These are phyloP conservation scores for Neopestalotiopsis sp. DNA, from an alignment of 2,329 filamentous ascomycete species.

Conservation along the genomic window DNA sequence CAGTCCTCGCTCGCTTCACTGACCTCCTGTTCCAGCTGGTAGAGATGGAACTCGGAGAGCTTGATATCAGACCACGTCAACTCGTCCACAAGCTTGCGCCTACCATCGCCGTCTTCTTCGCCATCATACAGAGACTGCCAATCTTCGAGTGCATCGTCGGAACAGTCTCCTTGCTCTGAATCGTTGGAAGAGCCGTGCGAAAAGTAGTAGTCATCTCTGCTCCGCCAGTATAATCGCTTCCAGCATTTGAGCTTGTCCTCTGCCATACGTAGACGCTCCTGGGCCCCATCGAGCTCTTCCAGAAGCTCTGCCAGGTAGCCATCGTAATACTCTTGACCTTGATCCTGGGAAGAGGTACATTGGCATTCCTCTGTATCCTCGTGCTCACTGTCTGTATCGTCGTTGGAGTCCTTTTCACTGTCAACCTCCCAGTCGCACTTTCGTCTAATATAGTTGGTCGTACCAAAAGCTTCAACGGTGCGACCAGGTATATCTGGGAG, in stretches of 20 bases:
- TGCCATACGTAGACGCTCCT: not conserved
- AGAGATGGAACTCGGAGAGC: constrained; percentile 4
- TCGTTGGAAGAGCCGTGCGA: not conserved
- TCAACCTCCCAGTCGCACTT: not conserved
- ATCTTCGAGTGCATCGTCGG: not conserved
- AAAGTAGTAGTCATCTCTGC: constrained; percentile 12
- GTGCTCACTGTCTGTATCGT: not conserved
- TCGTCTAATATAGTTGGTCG: not conserved
- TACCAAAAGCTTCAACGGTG: not conserved
- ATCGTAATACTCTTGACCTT: not conserved
- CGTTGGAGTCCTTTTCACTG: not conserved
- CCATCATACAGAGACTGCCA: not conserved
- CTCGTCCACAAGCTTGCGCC: constrained; percentile 1
- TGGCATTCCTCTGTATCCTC: not conserved
- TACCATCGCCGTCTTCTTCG: not conserved
- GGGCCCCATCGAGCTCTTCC: not conserved
- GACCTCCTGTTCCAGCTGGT: constrained; percentile 2
- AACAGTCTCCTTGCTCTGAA: not conserved
- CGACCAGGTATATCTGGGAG: not conserved
- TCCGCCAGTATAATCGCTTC: not conserved
- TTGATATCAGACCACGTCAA: not conserved
- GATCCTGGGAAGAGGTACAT: not conserved
- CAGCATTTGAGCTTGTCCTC: not conserved
- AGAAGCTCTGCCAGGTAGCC: not conserved
- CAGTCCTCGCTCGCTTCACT: not conserved